A percentile compares a stretch with the other conserved stretches of the same genome.
Evolutionary conservation across 2,329 filamentous ascomycete genomes (phyloP).

Genomic region (Oidium heveae): DNA sequence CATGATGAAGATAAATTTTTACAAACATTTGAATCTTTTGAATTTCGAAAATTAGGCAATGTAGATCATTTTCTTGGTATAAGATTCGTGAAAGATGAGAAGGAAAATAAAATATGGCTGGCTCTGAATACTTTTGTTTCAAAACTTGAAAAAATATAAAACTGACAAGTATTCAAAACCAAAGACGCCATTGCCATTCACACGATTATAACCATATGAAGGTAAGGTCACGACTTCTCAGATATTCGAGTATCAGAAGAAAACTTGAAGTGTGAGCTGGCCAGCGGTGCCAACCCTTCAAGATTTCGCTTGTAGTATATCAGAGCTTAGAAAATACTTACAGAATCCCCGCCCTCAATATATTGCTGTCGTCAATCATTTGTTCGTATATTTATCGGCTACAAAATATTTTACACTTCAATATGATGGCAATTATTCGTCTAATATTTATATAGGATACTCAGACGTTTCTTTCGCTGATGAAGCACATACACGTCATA

Average conservation of each 20-base stretch:
- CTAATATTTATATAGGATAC: background rate
- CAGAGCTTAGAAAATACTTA: background rate
- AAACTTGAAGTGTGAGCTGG: background rate
- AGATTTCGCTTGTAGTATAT: background rate
- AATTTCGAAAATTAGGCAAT: background rate
- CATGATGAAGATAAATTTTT: background rate
- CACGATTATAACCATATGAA: no score
- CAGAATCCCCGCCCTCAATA: background rate
- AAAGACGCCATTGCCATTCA: background rate
- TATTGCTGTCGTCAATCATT: background rate
- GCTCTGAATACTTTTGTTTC: background rate
- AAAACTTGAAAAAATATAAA: background rate
- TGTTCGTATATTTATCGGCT: background rate
- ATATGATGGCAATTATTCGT: background rate
- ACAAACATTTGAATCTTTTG: background rate
- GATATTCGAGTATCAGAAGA: background rate
- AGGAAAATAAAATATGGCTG: background rate
- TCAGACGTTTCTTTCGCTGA: background rate
- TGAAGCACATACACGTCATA: background rate
- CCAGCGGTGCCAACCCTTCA: background rate
- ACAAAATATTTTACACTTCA: background rate
- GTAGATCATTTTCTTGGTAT: background rate
- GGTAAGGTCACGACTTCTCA: background rate
- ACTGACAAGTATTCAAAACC: background rate
- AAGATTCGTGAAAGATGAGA: background rate